Evolutionary conservation across 352 stramenopile species (phyloP).

Genomic region (Globisporangium nunn): DNA sequence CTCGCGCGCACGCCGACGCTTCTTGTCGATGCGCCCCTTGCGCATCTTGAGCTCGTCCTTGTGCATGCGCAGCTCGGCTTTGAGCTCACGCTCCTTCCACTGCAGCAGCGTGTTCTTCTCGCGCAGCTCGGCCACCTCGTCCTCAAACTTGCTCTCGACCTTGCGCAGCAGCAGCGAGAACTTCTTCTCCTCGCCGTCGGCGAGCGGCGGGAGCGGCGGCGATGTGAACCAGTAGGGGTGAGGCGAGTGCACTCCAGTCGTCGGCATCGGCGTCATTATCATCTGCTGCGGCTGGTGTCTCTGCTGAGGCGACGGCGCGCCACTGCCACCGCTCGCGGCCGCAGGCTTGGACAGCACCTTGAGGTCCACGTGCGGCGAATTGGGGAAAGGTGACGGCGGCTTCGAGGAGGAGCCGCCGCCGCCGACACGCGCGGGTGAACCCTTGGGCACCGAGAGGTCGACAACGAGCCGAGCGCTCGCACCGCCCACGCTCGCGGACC

Average conservation of each 20-base stretch:
- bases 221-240: slow-evolving; percentile 5
- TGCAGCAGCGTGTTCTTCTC: slow-evolving; percentile 59
- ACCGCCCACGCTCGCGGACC: slow-evolving; percentile 26
- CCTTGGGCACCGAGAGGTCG: slow-evolving; percentile 49
- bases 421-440: slow-evolving; percentile 23
- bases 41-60: slow-evolving; percentile 61
- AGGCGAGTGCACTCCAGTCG: neutral
- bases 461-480: slow-evolving; percentile 39
- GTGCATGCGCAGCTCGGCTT: slow-evolving; percentile 45
- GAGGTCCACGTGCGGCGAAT: slow-evolving; percentile 32
- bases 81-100: slow-evolving; percentile 72
- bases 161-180: slow-evolving; percentile 71
- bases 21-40: slow-evolving; percentile 66
- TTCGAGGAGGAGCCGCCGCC: neutral
- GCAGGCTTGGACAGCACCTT: slow-evolving; percentile 38
- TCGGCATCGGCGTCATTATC: neutral
- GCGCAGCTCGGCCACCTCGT: slow-evolving; percentile 68
- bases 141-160: slow-evolving; percentile 71
- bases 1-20: slow-evolving; percentile 55
- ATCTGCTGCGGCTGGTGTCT: neutral
- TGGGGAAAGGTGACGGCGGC: slow-evolving; percentile 15
- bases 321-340: neutral
- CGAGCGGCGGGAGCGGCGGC: neutral
- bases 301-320: neutral
- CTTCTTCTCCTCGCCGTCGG: slow-evolving; percentile 32